Evolutionary conservation across 371 early-diverging fungal genomes (phyloP), one percentile per base, ranked within the genome.

Genomic region (Lichtheimia corymbifera): DNA sequence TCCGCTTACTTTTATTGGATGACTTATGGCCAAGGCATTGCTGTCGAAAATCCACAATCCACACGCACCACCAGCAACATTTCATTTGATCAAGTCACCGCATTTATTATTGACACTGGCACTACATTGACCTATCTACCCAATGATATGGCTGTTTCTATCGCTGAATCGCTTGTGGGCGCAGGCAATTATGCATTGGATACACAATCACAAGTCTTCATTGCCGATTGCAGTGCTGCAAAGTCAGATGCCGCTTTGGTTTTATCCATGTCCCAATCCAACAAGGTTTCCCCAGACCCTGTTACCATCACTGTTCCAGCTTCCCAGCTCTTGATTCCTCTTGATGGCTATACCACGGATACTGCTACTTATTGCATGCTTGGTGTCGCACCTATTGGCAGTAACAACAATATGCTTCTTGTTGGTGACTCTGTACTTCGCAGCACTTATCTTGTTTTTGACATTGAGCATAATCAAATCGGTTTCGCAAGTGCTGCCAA

Each of bases 121-220:
- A 73, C 80, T 9, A 76, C 80, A 0, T 55, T 79, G 18, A 76
- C 77, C n/a, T 79, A 79, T 51, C 40, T 79, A 17, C 74, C 75
- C 14, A 28, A 55, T 1, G 15, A 35, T 15, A 62, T 75, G 27
- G 71, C 73, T 1, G 17, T 65, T 5, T 40, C 55, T 24, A 17
- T 74, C 3, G 55, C 73, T 2, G 49, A 42, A 12, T 52, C 65
- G 4, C 55, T 73, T 3, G 71, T 56, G 30, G 68, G 71, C 15
- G 65, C 64, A 2, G 53, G 42, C 45, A 54, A 63, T 2, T 65
- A 62, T 35, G 4, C 50, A 3, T 17, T 58, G 0, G 73, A 75
- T 54, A 15, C 65, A 4, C 13, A 52, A 9, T 71, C 70, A 3
- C 57, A 62, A 11, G 61, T 65, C 7, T 71, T 66, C 30, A 27